Conservation (phyloP, 106 monocot genomes). For the Allium fistulosum region DNA sequence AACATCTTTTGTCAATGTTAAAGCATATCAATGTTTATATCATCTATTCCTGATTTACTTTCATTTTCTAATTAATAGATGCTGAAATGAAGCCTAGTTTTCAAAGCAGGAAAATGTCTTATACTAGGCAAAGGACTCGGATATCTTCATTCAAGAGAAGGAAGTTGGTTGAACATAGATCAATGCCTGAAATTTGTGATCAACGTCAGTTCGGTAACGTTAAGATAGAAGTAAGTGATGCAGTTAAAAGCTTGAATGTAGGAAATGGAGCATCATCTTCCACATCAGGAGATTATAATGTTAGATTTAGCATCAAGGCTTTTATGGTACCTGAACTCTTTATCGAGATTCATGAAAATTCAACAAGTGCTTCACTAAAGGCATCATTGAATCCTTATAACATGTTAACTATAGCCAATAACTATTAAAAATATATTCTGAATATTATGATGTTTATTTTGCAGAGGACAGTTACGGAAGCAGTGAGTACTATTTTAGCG, state of each 20-base stretch:
- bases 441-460: background rate
- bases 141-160: constrained; percentile 53
- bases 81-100: constrained; percentile 38
- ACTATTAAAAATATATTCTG: background rate
- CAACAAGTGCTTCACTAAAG: constrained; percentile 86
- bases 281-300: too few species aligned
- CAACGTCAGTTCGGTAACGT: constrained; percentile 11
- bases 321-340: constrained; percentile 87
- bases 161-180: constrained; percentile 35
- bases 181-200: constrained; percentile 12
- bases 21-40: too few species aligned
- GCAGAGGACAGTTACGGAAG: constrained; percentile 79
- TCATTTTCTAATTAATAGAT: constrained; percentile 22
- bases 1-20: too few species aligned
- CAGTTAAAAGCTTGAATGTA: too few species aligned
- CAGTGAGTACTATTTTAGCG: constrained; percentile 62
- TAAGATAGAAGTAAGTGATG: too few species aligned
- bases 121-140: constrained; percentile 68
- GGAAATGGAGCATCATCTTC: too few species aligned
- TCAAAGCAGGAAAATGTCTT: constrained; percentile 52
- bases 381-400: constrained; percentile 14
- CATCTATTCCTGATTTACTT: background rate
- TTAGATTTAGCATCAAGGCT: too few species aligned
- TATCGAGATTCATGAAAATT: constrained; percentile 86
- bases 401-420: background rate